Conservation (phyloP, 352 stramenopile genomes). For the Plasmopara halstedii region DNA sequence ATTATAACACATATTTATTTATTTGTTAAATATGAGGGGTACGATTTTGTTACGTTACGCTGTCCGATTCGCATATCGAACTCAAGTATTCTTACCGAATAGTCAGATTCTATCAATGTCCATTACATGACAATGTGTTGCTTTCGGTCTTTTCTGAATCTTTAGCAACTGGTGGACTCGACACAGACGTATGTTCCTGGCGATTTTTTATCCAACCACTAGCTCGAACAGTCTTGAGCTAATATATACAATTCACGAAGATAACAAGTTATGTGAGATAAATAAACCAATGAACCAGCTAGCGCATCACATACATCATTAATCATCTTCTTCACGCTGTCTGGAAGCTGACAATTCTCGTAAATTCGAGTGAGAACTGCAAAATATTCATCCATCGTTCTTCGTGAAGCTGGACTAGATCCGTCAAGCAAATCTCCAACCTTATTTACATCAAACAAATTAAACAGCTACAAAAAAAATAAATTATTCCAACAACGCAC, state of each 20-base stretch:
- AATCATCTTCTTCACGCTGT: slow-evolving; percentile 38
- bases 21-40: slow-evolving; percentile 14
- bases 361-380: slow-evolving; percentile 50
- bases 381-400: slow-evolving; percentile 83
- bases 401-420: slow-evolving; percentile 67
- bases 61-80: slow-evolving; percentile 21
- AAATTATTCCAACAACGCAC: slow-evolving; percentile 10
- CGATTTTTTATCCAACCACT: slow-evolving; percentile 58
- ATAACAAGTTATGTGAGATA: slow-evolving; percentile 8
- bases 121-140: slow-evolving; percentile 4
- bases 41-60: slow-evolving; percentile 11
- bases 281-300: not conserved
- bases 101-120: slow-evolving; percentile 4
- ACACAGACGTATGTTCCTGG: slow-evolving; percentile 16
- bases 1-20: not conserved
- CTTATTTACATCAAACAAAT: slow-evolving; percentile 13
- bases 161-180: slow-evolving; percentile 16
- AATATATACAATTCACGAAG: not conserved
- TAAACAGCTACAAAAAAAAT: not conserved
- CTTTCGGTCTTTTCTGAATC: not conserved
- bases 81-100: slow-evolving; percentile 18
- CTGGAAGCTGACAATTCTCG: slow-evolving; percentile 26
- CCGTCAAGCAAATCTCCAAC: slow-evolving; percentile 74
- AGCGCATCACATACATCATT: slow-evolving; percentile 30
- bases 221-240: slow-evolving; percentile 38